A percentile compares a stretch with the other conserved stretches of the same genome.
Conservation (phyloP, 768 basidiomycete genomes). For the Fibroporia radiculosa region DNA sequence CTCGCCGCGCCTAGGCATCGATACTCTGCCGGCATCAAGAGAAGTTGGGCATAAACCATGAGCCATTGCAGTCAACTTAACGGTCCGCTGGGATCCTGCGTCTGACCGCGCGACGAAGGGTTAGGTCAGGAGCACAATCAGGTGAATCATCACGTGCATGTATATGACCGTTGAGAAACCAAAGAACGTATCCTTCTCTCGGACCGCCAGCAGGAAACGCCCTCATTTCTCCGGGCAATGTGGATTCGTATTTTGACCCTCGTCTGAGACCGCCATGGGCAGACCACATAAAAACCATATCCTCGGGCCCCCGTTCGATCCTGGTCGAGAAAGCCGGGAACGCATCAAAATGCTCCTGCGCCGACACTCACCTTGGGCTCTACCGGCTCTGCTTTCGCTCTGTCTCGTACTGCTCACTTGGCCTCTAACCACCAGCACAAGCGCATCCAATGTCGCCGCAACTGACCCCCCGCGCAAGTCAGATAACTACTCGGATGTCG, state of each 20-base stretch:
- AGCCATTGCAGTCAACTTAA: no score
- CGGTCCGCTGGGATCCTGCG: no score
- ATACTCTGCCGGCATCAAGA: no score
- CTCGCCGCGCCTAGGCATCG: no score
- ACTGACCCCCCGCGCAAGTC: conserved; percentile 20
- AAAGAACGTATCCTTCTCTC: no score
- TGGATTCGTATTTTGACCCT: neutral
- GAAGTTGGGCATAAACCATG: no score
- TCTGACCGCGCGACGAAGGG: no score
- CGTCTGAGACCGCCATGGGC: neutral
- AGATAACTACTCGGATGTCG: conserved; percentile 27
- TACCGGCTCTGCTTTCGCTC: conserved; percentile 11
- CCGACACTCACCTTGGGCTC: conserved; percentile 9
- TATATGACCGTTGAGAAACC: no score
- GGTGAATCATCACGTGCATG: no score
- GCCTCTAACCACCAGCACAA: conserved; percentile 3
- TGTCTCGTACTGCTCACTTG: conserved; percentile 9
- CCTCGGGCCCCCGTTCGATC: no score
- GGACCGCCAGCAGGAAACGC: neutral
- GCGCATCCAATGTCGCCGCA: neutral
- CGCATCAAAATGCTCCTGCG: conserved; percentile 4
- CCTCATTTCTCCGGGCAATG: neutral
- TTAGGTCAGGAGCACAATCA: no score
- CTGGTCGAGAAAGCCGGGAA: neutral
- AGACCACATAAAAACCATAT: neutral